Conservation (phyloP, 2,329 filamentous ascomycete species). For the Aspergillus eucalypticola region DNA sequence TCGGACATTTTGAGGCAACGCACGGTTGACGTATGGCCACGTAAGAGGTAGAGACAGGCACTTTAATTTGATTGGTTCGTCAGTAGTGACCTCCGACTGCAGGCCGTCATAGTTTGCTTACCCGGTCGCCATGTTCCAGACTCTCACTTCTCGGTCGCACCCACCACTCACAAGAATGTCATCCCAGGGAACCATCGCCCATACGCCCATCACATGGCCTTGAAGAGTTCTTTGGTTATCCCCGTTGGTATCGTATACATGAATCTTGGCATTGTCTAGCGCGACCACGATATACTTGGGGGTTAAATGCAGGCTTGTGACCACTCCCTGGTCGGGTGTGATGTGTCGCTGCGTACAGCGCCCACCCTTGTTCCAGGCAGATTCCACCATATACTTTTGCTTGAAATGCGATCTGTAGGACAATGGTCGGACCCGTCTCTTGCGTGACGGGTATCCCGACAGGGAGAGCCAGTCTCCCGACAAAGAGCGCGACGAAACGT, state of each 20-base stretch:
- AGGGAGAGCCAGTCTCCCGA: constrained; percentile 36
- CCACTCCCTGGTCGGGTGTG: constrained; percentile 93
- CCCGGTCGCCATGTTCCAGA: constrained; percentile 95
- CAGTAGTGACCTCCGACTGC: background rate
- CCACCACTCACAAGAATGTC: constrained; percentile 93
- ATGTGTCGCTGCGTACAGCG: constrained; percentile 80
- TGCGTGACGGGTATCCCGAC: constrained; percentile 35
- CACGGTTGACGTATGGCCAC: constrained; percentile 95
- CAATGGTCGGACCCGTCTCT: constrained; percentile 63
- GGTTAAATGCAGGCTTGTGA: constrained; percentile 92
- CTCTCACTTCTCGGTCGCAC: constrained; percentile 92
- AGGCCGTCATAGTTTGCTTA: constrained; percentile 43
- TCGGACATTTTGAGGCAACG: constrained; percentile 98
- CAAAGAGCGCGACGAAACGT: constrained; percentile 45
- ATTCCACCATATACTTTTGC: constrained; percentile 94
- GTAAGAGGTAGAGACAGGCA: constrained; percentile 74
- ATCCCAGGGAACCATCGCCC: constrained; percentile 99
- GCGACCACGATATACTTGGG: constrained; percentile 97
- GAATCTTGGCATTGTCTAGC: constrained; percentile 96
- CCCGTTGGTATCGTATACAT: constrained; percentile 93
- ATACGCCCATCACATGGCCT: constrained; percentile 98
- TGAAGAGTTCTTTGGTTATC: constrained; percentile 84
- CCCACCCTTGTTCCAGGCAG: constrained; percentile 93
- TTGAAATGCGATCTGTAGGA: constrained; percentile 98
- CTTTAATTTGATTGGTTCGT: constrained; percentile 46